A percentile compares a stretch with the other conserved stretches of the same genome.
Conservation (phyloP, 345 rosid species). For the Gossypium stocksii region DNA sequence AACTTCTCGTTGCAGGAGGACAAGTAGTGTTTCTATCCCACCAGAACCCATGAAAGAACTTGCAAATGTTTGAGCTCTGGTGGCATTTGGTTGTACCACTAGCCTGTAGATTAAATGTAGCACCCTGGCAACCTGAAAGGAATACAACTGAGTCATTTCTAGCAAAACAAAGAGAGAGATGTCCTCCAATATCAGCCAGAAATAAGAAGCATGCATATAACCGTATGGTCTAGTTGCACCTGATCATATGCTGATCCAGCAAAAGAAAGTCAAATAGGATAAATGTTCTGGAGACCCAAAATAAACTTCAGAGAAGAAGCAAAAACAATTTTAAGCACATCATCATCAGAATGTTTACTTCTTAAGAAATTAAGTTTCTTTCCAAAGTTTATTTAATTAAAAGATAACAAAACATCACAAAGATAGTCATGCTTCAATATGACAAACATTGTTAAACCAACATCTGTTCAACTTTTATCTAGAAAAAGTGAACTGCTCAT, state of each 20-base stretch:
- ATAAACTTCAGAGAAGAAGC: neutral
- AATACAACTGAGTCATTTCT: conserved; percentile 19
- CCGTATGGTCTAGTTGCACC: neutral
- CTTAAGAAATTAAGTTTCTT: neutral
- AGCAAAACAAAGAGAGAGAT: neutral
- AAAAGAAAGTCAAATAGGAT: neutral
- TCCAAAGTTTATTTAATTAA: neutral
- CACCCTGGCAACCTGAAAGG: conserved; percentile 74
- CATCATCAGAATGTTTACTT: neutral
- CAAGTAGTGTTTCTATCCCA: conserved; percentile 96
- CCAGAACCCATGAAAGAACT: conserved; percentile 77
- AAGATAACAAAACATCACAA: neutral
- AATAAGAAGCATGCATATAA: conserved; percentile 7
- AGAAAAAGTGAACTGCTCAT: neutral
- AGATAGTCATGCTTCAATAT: neutral
- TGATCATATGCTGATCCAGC: neutral
- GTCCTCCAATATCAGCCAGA: conserved; percentile 4
- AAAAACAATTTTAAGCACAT: neutral
- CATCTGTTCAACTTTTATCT: neutral
- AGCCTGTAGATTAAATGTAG: conserved; percentile 84
- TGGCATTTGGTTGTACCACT: conserved; percentile 85
- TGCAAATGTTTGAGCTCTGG: conserved; percentile 71
- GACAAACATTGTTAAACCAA: neutral
- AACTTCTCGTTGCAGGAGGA: conserved; percentile 88
- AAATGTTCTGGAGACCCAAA: neutral